Conservation (phyloP, 2,329 filamentous ascomycete species). For the Exserohilum rostratum region DNA sequence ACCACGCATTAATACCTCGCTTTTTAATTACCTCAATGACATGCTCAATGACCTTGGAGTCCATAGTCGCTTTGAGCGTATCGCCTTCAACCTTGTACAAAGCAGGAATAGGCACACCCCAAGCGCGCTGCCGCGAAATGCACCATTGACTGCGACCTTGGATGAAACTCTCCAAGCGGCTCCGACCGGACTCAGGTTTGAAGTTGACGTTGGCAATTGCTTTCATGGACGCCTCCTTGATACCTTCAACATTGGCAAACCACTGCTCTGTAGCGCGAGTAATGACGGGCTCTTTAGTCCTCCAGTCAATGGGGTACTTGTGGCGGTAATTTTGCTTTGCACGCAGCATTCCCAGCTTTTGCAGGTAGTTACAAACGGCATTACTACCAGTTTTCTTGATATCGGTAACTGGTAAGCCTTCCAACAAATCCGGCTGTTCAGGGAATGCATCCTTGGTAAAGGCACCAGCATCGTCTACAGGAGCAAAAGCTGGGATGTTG, state of each 20-base stretch:
- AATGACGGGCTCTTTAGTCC: conserved; percentile 90
- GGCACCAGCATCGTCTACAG: conserved; percentile 78
- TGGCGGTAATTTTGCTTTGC: conserved; percentile 75
- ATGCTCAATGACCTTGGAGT: conserved; percentile 77
- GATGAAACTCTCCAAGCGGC: conserved; percentile 82
- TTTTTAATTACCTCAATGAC: conserved; percentile 79
- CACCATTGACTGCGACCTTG: conserved; percentile 94
- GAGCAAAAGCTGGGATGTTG: conserved; percentile 76
- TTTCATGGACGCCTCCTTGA: conserved; percentile 75
- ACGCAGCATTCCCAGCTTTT: conserved; percentile 61
- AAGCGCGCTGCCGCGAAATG: conserved; percentile 92
- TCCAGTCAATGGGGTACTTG: conserved; percentile 98
- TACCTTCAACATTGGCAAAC: conserved; percentile 90
- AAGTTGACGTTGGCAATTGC: conserved; percentile 77
- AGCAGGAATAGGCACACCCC: conserved; percentile 95
- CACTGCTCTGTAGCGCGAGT: conserved; percentile 93
- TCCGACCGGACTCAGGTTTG: conserved; percentile 74
- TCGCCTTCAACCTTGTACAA: conserved; percentile 74
- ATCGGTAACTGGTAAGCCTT: conserved; percentile 73
- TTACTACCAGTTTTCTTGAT: conserved; percentile 62
- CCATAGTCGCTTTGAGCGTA: conserved; percentile 72
- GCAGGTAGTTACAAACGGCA: conserved; percentile 72
- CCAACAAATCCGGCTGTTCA: conserved; percentile 68
- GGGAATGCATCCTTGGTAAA: conserved; percentile 84
- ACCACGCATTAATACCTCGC: conserved; percentile 91